Evolutionary conservation across 257 asterid species (phyloP), one percentile per base, ranked within the genome.

Genomic region (Solanum stenotomum): DNA sequence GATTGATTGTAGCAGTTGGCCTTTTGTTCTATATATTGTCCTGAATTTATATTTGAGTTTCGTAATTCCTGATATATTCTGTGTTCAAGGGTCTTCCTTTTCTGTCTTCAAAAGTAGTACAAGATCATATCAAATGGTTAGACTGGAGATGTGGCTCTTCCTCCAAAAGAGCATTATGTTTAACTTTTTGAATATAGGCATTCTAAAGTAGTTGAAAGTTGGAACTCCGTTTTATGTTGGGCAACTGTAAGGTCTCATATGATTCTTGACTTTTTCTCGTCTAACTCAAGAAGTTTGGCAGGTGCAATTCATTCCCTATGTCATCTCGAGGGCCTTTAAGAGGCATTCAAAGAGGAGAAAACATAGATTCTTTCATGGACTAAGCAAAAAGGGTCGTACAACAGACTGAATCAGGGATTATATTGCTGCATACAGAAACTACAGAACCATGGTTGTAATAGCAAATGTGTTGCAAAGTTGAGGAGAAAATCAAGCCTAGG

Each of bases 231-330:
- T 46, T 46, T 46, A 27, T 29, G 70, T 81, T 10, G 29, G 40
- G 40, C 27, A 5, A 2, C 3, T 18, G 40, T 44, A 46, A 44
- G 29, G 2, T 46, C 27, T 81, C 38, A 1, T 44, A 3, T 81
- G 68, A 18, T 81, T 46, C 42, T 44, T 5, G 20, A 46, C 22
- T 46, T 22, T 38, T 46, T 81, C 29, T 81, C 11, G 20, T 71
- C 84, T 72, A 86, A 86, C 4, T 18, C 0, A 3, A 29, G 87
- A 42, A 88, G 37, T 72, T 89, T 38, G 87, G 75, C 92, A 96
- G 99, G 98, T 97, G 83, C 98, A 94, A 8, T 97, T 96, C 63
- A 61, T 93, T 77, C 93, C 98, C 15, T 95, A 93, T 74, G 94
- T 94, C 59, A 91, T 87, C 87, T 89, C 98, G 15, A 95, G 94